phyloP scores from a whole-genome alignment of 805 yeast species.

The Cyberlindnera meyerae region DNA sequence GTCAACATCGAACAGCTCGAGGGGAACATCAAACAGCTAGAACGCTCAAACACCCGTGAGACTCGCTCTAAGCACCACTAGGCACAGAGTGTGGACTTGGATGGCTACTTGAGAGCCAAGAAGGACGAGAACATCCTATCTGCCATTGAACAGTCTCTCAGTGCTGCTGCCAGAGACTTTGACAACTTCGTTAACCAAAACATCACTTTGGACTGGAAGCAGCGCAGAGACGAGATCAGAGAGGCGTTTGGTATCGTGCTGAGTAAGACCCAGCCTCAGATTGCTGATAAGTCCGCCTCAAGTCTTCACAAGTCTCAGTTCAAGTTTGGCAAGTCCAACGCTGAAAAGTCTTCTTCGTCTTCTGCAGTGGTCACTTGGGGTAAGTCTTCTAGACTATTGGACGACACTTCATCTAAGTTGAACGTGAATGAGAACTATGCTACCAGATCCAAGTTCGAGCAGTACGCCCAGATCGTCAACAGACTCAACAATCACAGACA shows the following conservation, averaged over 20 bases:
- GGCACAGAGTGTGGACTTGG: slow-evolving; percentile 40
- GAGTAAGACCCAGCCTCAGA: slow-evolving; percentile 23
- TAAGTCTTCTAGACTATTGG: slow-evolving; percentile 25
- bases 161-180: slow-evolving; percentile 74
- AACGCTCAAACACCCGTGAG: slow-evolving; percentile 27
- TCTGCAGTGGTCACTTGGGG: slow-evolving; percentile 26
- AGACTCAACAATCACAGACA: slow-evolving; percentile 68
- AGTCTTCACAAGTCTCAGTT: slow-evolving; percentile 10
- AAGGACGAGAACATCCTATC: slow-evolving; percentile 79
- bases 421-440: slow-evolving; percentile 40
- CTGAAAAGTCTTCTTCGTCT: slow-evolving; percentile 1
- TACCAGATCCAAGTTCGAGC: slow-evolving; percentile 56
- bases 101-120: slow-evolving; percentile 57
- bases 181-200: slow-evolving; percentile 70
- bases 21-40: slow-evolving; percentile 42
- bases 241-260: slow-evolving; percentile 60
- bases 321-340: slow-evolving; percentile 6
- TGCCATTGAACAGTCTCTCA: slow-evolving; percentile 76
- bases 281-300: slow-evolving; percentile 12
- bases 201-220: slow-evolving; percentile 79
- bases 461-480: slow-evolving; percentile 66
- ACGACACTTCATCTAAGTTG: slow-evolving; percentile 30
- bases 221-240: slow-evolving; percentile 67
- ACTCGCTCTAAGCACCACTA: slow-evolving; percentile 22
- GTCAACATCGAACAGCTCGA: slow-evolving; percentile 86